Percentiles rank a stretch among this genome's conserved stretches.
Evolutionary conservation across 345 rosid genomes (phyloP).

Genomic region (Eucalyptus regnans): DNA sequence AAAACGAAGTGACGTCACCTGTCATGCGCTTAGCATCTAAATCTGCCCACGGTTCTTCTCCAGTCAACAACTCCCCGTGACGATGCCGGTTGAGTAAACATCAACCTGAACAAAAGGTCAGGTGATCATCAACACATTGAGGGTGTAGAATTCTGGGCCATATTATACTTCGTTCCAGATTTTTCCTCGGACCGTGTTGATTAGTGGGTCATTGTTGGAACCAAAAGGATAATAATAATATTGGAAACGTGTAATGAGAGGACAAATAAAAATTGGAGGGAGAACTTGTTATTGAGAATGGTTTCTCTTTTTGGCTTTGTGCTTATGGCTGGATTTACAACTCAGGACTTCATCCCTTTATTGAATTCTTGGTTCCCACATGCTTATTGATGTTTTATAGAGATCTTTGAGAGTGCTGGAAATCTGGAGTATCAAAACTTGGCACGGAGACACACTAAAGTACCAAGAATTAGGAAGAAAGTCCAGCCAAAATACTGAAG

Average conservation of each 20-base stretch:
- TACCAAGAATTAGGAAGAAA: fast-evolving
- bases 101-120: constrained; percentile 22
- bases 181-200: background rate
- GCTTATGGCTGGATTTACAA: background rate
- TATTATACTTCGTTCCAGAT: background rate
- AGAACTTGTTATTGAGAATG: background rate
- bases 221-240: background rate
- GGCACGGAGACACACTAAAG: fast-evolving
- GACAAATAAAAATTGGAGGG: background rate
- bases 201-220: background rate
- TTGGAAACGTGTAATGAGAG: background rate
- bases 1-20: constrained; percentile 6
- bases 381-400: background rate
- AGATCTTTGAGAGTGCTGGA: background rate
- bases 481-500: fast-evolving
- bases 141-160: background rate
- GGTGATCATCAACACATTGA: background rate
- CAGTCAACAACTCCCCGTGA: constrained; percentile 55
- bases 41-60: constrained; percentile 57
- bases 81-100: constrained; percentile 55
- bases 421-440: fast-evolving
- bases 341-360: background rate
- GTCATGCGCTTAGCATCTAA: constrained; percentile 49
- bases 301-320: background rate
- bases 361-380: background rate